Evolutionary conservation across 176 grass and related monocot species (phyloP).

Genomic region (Oryza officinalis): DNA sequence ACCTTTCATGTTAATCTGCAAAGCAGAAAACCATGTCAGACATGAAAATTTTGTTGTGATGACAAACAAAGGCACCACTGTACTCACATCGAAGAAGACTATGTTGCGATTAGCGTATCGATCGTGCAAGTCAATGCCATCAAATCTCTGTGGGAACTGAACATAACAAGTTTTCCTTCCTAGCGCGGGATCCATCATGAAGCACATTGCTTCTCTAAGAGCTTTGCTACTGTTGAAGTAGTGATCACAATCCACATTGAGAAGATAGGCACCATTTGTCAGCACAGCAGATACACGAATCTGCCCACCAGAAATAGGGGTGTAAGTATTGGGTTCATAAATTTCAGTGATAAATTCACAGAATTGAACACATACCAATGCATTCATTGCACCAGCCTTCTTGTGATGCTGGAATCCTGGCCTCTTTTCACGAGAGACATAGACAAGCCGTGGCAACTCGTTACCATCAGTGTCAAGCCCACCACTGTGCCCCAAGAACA

Average conservation of each 20-base stretch:
- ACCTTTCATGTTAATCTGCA: slow-evolving; percentile 99
- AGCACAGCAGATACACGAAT: slow-evolving; percentile 98
- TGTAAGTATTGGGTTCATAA: slow-evolving; percentile 37
- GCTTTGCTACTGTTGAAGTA: slow-evolving; percentile 99
- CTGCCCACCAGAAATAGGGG: slow-evolving; percentile 45
- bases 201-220: slow-evolving; percentile 99
- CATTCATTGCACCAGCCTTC: slow-evolving; percentile 99
- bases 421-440: slow-evolving; percentile 99
- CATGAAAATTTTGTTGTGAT: neutral
- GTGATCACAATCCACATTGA: slow-evolving; percentile 99
- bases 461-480: slow-evolving; percentile 99
- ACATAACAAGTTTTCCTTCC: slow-evolving; percentile 99
- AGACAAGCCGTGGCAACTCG: slow-evolving; percentile 94
- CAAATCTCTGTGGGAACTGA: slow-evolving; percentile 98
- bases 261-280: slow-evolving; percentile 98
- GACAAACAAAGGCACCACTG: slow-evolving; percentile 9
- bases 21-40: slow-evolving; percentile 42
- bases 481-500: slow-evolving; percentile 97
- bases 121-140: slow-evolving; percentile 98
- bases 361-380: slow-evolving; percentile 64
- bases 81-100: slow-evolving; percentile 98
- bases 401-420: slow-evolving; percentile 99
- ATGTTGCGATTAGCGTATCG: slow-evolving; percentile 99
- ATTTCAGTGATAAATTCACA: slow-evolving; percentile 4
- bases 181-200: slow-evolving; percentile 96